Conservation (phyloP, 1,139 yeast species). For the Yamadazyma friedrichii region DNA sequence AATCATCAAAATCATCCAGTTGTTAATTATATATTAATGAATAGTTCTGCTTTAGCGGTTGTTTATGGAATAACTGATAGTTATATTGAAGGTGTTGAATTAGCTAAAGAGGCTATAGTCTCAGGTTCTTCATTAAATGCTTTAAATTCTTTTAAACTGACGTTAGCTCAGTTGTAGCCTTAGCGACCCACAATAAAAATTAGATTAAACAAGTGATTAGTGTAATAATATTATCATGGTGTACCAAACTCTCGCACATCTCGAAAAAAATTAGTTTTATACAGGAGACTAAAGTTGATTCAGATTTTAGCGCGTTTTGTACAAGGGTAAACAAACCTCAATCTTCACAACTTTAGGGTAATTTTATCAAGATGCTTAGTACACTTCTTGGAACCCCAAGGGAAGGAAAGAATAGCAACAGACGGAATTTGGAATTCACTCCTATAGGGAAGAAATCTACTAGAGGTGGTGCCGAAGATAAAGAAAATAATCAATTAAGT, state of each 20-base stretch:
- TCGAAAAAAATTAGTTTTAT: too few relatives aligned
- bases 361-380: conserved; percentile 4
- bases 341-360: neutral
- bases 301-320: neutral
- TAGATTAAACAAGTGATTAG: too few relatives aligned
- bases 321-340: neutral
- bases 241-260: neutral
- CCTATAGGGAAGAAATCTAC: conserved; percentile 33
- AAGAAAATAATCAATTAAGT: neutral
- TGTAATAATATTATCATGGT: neutral
- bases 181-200: neutral
- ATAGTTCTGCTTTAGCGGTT: conserved; percentile 83
- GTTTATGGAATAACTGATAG: conserved; percentile 64
- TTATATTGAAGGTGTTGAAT: conserved; percentile 75
- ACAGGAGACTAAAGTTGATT: too few relatives aligned
- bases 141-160: conserved; percentile 53
- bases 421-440: conserved; percentile 34
- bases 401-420: conserved; percentile 12
- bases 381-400: conserved; percentile 29
- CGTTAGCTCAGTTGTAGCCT: conserved; percentile 14
- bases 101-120: conserved; percentile 67
- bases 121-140: conserved; percentile 66
- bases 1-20: conserved; percentile 53
- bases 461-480: neutral
- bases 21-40: conserved; percentile 82